Percentiles rank a stretch among this genome's conserved stretches.
Evolutionary conservation across 495 filamentous ascomycete genomes (phyloP).

Genomic region (Aspergillus ostianus): DNA sequence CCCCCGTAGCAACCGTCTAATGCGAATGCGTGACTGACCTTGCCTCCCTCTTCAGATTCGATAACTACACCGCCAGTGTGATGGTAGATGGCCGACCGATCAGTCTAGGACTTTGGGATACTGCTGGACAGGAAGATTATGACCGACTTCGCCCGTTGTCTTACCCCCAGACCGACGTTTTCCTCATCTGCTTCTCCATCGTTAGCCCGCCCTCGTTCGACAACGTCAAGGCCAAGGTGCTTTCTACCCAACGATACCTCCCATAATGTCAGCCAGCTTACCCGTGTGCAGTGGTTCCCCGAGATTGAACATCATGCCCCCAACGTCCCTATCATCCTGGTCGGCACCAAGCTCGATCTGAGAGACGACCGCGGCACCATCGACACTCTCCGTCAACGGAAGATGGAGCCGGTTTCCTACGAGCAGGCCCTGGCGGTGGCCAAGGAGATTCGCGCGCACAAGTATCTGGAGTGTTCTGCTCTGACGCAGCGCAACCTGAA

Average conservation of each 20-base stretch:
- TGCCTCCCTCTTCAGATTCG: conserved; percentile 62
- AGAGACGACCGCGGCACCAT: conserved; percentile 83
- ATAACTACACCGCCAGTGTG: conserved; percentile 98
- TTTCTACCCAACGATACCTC: conserved; percentile 13
- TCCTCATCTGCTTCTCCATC: conserved; percentile 97
- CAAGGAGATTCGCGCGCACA: conserved; percentile 89
- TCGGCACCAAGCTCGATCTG: conserved; percentile 96
- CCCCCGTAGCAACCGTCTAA: conserved; percentile 10
- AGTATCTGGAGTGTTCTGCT: conserved; percentile 98
- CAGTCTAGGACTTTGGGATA: conserved; percentile 97
- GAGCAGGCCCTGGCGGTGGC: conserved; percentile 80
- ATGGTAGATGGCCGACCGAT: conserved; percentile 98
- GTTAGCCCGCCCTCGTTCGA: conserved; percentile 97
- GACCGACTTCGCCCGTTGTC: conserved; percentile 92
- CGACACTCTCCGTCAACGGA: conserved; percentile 73
- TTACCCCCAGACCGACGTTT: conserved; percentile 97
- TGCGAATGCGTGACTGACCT: conserved; percentile 17
- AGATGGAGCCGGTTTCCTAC: conserved; percentile 90
- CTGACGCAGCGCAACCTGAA: conserved; percentile 94
- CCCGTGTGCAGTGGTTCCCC: conserved; percentile 73
- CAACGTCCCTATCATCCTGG: conserved; percentile 91
- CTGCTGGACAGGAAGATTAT: conserved; percentile 97
- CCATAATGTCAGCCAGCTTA: neutral
- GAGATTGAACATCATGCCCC: conserved; percentile 97
- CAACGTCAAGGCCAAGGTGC: conserved; percentile 93